phyloP scores from a whole-genome alignment of 164 flowering plant species.

The Berberis thunbergii region DNA sequence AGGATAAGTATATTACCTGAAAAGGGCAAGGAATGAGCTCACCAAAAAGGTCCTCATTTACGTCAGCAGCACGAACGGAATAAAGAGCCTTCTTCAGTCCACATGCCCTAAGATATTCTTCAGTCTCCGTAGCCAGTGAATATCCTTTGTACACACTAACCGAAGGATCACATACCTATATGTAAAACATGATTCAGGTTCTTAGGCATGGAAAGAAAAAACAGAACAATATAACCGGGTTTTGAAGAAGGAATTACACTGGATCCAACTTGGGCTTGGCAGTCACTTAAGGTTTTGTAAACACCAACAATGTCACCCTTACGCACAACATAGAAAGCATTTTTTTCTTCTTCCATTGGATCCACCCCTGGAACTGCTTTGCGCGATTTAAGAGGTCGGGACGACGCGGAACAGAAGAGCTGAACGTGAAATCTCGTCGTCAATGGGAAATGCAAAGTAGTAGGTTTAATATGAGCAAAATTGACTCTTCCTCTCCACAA shows the following conservation, averaged over 20 bases:
- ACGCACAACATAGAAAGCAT: constrained; percentile 74
- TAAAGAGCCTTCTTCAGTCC: constrained; percentile 78
- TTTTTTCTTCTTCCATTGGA: constrained; percentile 43
- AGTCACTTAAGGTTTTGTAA: constrained; percentile 61
- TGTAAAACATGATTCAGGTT: constrained; percentile 4
- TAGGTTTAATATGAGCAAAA: constrained; percentile 20
- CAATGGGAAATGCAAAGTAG: constrained; percentile 19
- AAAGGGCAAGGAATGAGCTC: constrained; percentile 52
- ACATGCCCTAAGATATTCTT: constrained; percentile 46
- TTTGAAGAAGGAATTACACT: constrained; percentile 30
- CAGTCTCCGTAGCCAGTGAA: constrained; percentile 53
- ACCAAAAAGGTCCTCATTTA: constrained; percentile 65
- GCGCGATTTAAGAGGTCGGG: constrained; percentile 4
- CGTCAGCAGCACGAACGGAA: constrained; percentile 53
- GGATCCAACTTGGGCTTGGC: constrained; percentile 78
- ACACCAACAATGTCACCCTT: constrained; percentile 87
- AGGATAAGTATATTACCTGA: constrained; percentile 36
- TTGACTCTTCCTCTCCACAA: constrained; percentile 23
- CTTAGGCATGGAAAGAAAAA: neutral
- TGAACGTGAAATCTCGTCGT: constrained; percentile 30
- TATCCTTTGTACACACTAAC: constrained; percentile 79
- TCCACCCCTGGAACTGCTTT: constrained; percentile 1
- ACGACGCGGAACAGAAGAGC: constrained; percentile 15
- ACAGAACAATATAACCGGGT: neutral
- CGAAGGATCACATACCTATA: constrained; percentile 73